These are phyloP conservation scores for Bertia moriformis DNA, from an alignment of 2,329 filamentous ascomycete genomes.

Conservation along the genomic window DNA sequence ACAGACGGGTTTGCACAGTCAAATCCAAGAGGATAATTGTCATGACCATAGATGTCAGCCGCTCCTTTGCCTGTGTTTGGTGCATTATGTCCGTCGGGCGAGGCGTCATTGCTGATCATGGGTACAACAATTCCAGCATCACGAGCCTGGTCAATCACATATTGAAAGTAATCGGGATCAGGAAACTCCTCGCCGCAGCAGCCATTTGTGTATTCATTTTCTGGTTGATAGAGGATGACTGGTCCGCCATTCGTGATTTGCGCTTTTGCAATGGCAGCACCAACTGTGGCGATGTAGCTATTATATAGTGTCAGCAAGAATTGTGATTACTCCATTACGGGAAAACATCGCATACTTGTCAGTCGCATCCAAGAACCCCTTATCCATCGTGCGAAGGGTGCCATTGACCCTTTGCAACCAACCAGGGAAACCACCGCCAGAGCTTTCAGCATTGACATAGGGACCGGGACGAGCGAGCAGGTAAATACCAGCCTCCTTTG, in stretches of 20 bases:
- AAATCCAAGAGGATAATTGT: slow-evolving; percentile 46
- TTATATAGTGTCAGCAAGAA: slow-evolving; percentile 1
- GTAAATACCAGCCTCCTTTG: slow-evolving; percentile 59
- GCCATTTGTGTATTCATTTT: slow-evolving; percentile 61
- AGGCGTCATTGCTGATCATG: slow-evolving; percentile 61
- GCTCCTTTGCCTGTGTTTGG: slow-evolving; percentile 41
- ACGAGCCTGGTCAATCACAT: slow-evolving; percentile 54
- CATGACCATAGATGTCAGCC: slow-evolving; percentile 53
- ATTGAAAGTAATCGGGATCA: slow-evolving; percentile 54
- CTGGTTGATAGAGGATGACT: slow-evolving; percentile 64
- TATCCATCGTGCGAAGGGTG: slow-evolving; percentile 44
- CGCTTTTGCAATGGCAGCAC: slow-evolving; percentile 52
- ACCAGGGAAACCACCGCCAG: slow-evolving; percentile 66
- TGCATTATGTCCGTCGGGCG: slow-evolving; percentile 41
- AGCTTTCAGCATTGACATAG: slow-evolving; percentile 67
- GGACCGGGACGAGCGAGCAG: slow-evolving; percentile 59
- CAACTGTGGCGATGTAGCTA: slow-evolving; percentile 47
- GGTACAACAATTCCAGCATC: slow-evolving; percentile 60
- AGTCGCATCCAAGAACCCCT: slow-evolving; percentile 50
- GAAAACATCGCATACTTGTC: slow-evolving; percentile 32
- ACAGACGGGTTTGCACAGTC: slow-evolving; percentile 32
- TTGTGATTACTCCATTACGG: slow-evolving; percentile 3
- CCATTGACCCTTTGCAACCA: slow-evolving; percentile 62
- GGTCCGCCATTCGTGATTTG: slow-evolving; percentile 76
- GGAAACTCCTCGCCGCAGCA: slow-evolving; percentile 36